Conservation (phyloP, 176 grass and related monocot species). For the Carex cristatella region DNA sequence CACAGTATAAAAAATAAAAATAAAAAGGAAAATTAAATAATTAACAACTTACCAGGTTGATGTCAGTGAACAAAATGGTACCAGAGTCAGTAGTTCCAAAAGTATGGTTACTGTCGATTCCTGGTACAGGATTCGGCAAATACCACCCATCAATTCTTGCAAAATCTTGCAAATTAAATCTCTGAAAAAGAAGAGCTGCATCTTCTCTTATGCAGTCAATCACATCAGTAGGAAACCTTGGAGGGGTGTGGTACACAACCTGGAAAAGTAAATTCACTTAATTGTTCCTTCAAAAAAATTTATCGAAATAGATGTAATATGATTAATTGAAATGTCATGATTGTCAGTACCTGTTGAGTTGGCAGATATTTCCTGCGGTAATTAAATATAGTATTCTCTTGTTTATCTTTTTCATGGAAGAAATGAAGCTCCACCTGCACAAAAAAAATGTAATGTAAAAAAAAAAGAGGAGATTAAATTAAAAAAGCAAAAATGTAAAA, state of each 20-base stretch:
- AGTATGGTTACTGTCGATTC: conserved; percentile 33
- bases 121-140: conserved; percentile 46
- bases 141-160: conserved; percentile 97
- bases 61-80: conserved; percentile 79
- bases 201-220: conserved; percentile 87
- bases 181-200: conserved; percentile 51
- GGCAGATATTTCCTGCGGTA: conserved; percentile 94
- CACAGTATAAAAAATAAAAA: not conserved
- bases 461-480: not conserved
- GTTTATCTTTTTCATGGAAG: conserved; percentile 31
- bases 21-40: not conserved
- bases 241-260: conserved; percentile 92
- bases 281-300: not conserved
- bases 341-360: conserved; percentile 54
- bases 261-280: conserved; percentile 32
- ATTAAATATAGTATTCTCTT: conserved; percentile 82
- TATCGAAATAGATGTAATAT: not conserved
- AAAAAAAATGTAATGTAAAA: not conserved
- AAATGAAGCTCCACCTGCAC: conserved; percentile 67
- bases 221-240: conserved; percentile 68
- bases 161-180: conserved; percentile 65
- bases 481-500: conserved; percentile 12
- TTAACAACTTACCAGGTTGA: conserved; percentile 68
- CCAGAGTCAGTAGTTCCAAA: conserved; percentile 66
- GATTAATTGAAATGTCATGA: not conserved